Conservation (phyloP, 192 early-diverging fungal species). For the Ambispora gerdemannii region DNA sequence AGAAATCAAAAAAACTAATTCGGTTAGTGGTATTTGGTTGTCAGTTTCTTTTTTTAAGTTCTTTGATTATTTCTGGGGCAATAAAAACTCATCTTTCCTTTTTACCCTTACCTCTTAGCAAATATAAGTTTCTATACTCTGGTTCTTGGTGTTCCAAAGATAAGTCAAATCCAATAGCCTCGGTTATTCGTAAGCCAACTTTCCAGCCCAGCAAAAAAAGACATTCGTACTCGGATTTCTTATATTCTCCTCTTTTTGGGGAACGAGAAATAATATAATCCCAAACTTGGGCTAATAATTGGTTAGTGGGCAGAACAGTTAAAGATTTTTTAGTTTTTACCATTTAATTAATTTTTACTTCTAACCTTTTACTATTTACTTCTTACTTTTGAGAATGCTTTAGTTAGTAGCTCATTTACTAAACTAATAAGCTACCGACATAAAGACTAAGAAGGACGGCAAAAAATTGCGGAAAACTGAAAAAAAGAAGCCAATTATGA, state of each 20-base stretch:
- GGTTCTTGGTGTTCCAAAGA: slow-evolving; percentile 6
- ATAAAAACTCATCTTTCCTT: too few species aligned
- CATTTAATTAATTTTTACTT: too few species aligned
- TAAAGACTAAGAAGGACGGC: too few species aligned
- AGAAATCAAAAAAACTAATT: not conserved
- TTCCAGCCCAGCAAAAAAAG: not conserved
- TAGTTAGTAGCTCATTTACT: too few species aligned
- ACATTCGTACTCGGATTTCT: not conserved
- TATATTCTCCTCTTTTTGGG: not conserved
- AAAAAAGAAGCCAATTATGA: too few species aligned
- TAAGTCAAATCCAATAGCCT: not conserved
- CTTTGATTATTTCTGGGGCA: not conserved
- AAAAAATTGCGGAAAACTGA: too few species aligned
- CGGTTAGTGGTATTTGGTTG: not conserved
- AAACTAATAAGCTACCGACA: too few species aligned
- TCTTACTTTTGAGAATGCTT: too few species aligned
- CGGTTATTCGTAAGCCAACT: not conserved
- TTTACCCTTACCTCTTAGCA: not conserved
- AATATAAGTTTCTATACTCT: not conserved
- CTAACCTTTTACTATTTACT: not conserved
- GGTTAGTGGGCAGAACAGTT: not conserved
- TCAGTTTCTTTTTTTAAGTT: slow-evolving; percentile 18
- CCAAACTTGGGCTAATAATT: slow-evolving; percentile 2
- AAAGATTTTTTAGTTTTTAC: slow-evolving; percentile 6
- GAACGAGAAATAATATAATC: not conserved